Evolutionary conservation across 805 yeast genomes (phyloP).

Genomic region (Clavispora vitiphila): DNA sequence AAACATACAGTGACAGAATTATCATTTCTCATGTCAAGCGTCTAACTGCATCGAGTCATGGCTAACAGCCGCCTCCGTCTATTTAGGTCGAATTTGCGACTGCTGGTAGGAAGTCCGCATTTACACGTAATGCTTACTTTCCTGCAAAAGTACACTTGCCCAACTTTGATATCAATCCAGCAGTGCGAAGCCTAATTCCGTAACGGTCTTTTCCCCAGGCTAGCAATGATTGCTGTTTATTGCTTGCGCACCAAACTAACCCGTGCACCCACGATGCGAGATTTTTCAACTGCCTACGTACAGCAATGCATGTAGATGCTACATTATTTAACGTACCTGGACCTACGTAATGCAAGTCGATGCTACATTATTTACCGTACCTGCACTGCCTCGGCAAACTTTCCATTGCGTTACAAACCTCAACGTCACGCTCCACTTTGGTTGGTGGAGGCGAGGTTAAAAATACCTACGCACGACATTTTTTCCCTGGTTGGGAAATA

Average conservation of each 20-base stretch:
- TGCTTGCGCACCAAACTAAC: not conserved
- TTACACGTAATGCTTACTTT: too few species aligned
- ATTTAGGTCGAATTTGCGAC: too few species aligned
- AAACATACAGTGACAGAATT: not conserved
- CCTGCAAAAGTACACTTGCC: too few species aligned
- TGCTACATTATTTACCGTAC: not conserved
- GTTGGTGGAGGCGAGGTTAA: too few species aligned
- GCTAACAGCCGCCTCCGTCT: not conserved
- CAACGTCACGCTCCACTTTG: too few species aligned
- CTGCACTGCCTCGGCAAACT: not conserved
- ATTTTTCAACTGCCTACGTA: not conserved
- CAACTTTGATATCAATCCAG: too few species aligned
- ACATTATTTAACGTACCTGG: not conserved
- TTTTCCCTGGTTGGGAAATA: too few species aligned
- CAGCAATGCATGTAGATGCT: not conserved
- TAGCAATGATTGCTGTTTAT: not conserved
- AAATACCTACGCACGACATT: too few species aligned
- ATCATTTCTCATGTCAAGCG: not conserved
- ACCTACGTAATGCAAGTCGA: not conserved
- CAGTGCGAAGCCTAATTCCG: too few species aligned
- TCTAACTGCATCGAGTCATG: not conserved
- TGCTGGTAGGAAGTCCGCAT: too few species aligned
- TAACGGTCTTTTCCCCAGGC: not conserved
- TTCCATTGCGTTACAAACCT: not conserved
- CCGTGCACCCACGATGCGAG: not conserved